Percentiles rank a stretch among this genome's conserved stretches.
These are phyloP conservation scores for Beauveria australis DNA, from an alignment of 2,329 filamentous ascomycete species.

Conservation along the genomic window DNA sequence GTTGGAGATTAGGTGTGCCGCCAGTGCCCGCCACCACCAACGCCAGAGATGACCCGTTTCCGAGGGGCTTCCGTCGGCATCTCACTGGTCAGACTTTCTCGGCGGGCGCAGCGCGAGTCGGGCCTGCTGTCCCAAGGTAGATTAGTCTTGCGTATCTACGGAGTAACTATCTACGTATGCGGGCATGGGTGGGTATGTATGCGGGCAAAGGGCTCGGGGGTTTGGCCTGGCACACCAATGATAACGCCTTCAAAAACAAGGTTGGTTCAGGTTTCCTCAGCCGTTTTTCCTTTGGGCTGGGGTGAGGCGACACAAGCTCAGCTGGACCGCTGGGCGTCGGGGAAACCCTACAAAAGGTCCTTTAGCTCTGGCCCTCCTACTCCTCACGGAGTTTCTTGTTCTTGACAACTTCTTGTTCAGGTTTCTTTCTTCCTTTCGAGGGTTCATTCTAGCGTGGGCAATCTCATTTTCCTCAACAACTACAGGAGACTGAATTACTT, in stretches of 20 bases:
- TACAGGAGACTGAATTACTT: too few relatives aligned
- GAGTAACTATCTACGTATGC: neutral
- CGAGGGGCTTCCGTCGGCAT: neutral
- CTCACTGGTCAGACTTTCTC: neutral
- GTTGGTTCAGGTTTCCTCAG: neutral
- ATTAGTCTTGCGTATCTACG: neutral
- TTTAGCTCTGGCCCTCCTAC: neutral
- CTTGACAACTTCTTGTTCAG: neutral
- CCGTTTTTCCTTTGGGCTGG: neutral
- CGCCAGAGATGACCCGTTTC: neutral
- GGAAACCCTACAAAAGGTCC: slow-evolving; percentile 3
- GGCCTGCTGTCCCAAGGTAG: neutral
- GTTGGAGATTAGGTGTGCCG: neutral
- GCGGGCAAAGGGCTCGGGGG: neutral
- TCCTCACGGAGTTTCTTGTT: neutral
- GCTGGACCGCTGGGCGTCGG: neutral
- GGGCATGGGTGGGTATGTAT: neutral
- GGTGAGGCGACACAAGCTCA: slow-evolving; percentile 1
- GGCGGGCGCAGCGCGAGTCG: neutral
- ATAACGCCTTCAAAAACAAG: neutral
- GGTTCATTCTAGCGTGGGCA: neutral
- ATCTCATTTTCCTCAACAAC: neutral
- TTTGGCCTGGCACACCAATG: neutral
- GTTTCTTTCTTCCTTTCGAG: neutral
- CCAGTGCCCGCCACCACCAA: neutral